phyloP scores from a whole-genome alignment of 1,139 yeast species.

The Taphrina betulina region DNA sequence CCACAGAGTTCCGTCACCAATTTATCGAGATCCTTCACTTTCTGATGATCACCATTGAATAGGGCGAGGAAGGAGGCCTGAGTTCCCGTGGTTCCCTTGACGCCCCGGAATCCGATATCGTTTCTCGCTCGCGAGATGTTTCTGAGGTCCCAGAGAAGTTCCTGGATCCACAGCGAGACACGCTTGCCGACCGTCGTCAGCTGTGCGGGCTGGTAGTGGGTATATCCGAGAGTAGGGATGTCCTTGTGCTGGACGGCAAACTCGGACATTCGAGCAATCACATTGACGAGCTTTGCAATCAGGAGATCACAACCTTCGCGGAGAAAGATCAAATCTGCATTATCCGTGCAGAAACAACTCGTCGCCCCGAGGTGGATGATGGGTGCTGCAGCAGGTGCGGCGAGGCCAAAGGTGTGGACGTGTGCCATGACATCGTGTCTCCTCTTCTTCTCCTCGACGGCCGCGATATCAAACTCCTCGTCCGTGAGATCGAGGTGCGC shows the following conservation, averaged over 20 bases:
- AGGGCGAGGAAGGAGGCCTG: constrained; percentile 93
- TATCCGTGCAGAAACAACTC: constrained; percentile 95
- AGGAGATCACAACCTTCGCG: constrained; percentile 92
- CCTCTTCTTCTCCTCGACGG: constrained; percentile 93
- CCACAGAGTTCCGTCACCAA: constrained; percentile 91
- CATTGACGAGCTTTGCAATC: constrained; percentile 93
- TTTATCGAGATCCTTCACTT: constrained; percentile 77
- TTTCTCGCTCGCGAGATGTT: constrained; percentile 94
- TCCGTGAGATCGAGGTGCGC: constrained; percentile 78
- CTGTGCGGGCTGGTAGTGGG: constrained; percentile 99
- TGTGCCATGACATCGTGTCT: constrained; percentile 99
- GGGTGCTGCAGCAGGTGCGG: constrained; percentile 95
- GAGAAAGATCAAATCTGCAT: constrained; percentile 92
- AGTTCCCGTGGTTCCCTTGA: constrained; percentile 98
- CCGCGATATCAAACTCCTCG: constrained; percentile 84
- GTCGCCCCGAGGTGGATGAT: constrained; percentile 98
- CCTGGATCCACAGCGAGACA: constrained; percentile 97
- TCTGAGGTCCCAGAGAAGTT: constrained; percentile 94
- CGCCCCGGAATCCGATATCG: constrained; percentile 96
- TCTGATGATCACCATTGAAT: constrained; percentile 95
- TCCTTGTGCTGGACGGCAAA: constrained; percentile 92
- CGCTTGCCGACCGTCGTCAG: constrained; percentile 98
- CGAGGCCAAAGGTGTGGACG: constrained; percentile 89
- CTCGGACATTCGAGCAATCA: constrained; percentile 80
- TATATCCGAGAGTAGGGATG: constrained; percentile 97